A percentile compares a stretch with the other conserved stretches of the same genome.
Evolutionary conservation across 257 asterid genomes (phyloP).

Genomic region (Eustoma russellianum): DNA sequence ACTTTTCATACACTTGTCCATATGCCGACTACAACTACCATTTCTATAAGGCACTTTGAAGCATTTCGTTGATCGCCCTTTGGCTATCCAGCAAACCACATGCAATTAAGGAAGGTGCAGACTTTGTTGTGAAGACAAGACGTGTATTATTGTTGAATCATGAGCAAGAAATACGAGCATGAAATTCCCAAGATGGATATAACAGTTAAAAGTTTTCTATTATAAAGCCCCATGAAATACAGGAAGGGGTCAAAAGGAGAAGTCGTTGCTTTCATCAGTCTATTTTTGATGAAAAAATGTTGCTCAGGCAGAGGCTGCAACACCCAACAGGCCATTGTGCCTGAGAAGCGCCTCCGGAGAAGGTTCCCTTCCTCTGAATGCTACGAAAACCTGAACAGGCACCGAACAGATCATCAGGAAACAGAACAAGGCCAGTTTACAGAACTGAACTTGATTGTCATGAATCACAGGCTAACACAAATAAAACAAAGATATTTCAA

Average conservation of each 20-base stretch:
- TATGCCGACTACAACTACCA: too few relatives aligned
- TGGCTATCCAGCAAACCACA: too few relatives aligned
- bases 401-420: neutral
- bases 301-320: constrained; percentile 22
- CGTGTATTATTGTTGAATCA: neutral
- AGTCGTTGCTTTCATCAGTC: too few relatives aligned
- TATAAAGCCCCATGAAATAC: neutral
- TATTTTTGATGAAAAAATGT: neutral
- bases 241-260: too few relatives aligned
- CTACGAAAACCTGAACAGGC: constrained; percentile 61
- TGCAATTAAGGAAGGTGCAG: too few relatives aligned
- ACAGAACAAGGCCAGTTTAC: neutral
- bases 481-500: neutral
- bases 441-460: too few relatives aligned
- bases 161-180: neutral
- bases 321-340: constrained; percentile 82
- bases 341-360: constrained; percentile 91
- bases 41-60: too few relatives aligned
- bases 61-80: too few relatives aligned
- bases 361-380: constrained; percentile 95
- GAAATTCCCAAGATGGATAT: neutral
- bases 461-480: neutral
- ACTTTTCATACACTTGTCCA: too few relatives aligned
- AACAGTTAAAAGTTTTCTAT: too few relatives aligned
- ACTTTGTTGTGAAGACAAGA: too few relatives aligned